Evolutionary conservation across 768 basidiomycete species (phyloP).

Genomic region (Gautieria morchelliformis): DNA sequence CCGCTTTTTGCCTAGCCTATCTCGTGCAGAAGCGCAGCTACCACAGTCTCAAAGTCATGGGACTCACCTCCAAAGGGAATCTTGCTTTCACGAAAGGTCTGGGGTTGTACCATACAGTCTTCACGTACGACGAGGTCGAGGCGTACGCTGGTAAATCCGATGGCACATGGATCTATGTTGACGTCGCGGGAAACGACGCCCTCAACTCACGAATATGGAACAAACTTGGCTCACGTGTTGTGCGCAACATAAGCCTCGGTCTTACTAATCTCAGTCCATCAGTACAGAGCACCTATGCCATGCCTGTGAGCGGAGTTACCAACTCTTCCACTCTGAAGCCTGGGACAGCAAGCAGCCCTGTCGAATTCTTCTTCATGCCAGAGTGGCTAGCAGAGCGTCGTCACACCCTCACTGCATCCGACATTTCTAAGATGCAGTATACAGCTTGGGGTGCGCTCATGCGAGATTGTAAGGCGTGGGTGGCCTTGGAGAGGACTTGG

Average conservation of each 20-base stretch:
- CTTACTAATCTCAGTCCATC: constrained; percentile 47
- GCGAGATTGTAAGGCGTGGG: constrained; percentile 46
- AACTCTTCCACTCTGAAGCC: not conserved
- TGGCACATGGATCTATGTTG: constrained; percentile 45
- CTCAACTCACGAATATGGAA: constrained; percentile 35
- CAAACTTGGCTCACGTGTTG: constrained; percentile 32
- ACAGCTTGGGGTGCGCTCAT: constrained; percentile 53
- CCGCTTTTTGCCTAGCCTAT: constrained; percentile 61
- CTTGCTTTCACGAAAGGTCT: constrained; percentile 43
- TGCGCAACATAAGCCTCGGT: constrained; percentile 39
- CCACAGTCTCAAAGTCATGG: constrained; percentile 33
- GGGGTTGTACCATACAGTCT: constrained; percentile 46
- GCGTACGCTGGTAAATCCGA: constrained; percentile 17
- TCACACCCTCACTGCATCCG: constrained; percentile 33
- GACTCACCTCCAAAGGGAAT: constrained; percentile 52
- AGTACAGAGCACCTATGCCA: constrained; percentile 21
- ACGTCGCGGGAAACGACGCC: constrained; percentile 48
- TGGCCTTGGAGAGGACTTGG: constrained; percentile 37
- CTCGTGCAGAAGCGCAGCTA: constrained; percentile 27
- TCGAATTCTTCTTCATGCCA: constrained; percentile 47
- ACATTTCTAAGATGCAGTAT: constrained; percentile 43
- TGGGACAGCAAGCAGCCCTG: not conserved
- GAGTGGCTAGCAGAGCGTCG: constrained; percentile 55
- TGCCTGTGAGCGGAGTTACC: constrained; percentile 32
- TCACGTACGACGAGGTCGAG: constrained; percentile 42